phyloP scores from a whole-genome alignment of 2,329 filamentous ascomycete genomes.

The Diplocarpon rosae region DNA sequence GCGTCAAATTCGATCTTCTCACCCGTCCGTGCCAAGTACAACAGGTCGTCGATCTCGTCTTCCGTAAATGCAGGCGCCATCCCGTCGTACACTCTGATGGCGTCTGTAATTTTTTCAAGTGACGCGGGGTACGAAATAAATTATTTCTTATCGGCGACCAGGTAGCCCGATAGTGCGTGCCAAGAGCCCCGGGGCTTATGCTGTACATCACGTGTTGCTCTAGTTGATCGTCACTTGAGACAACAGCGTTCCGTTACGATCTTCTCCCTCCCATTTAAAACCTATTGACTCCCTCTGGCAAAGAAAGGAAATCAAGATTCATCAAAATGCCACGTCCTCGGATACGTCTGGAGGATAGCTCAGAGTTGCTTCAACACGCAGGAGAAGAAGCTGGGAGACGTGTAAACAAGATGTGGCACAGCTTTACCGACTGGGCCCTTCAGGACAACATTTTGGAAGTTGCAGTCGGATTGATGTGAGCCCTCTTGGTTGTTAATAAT shows the following conservation, averaged over 20 bases:
- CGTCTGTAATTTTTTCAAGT: too few species aligned
- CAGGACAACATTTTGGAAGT: constrained; percentile 68
- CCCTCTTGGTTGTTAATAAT: neutral
- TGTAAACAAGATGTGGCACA: constrained; percentile 36
- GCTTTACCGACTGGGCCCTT: constrained; percentile 62
- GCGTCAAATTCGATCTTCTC: constrained; percentile 59
- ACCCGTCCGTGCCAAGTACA: constrained; percentile 74
- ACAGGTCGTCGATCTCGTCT: constrained; percentile 82
- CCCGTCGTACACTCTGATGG: constrained; percentile 2
- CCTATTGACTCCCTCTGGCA: too few species aligned
- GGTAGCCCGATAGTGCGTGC: neutral
- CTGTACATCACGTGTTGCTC: neutral
- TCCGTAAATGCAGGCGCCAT: constrained; percentile 42
- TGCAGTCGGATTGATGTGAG: constrained; percentile 63
- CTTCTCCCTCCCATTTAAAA: too few species aligned
- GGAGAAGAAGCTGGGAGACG: constrained; percentile 16
- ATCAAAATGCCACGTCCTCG: constrained; percentile 12
- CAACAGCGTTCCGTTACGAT: too few species aligned
- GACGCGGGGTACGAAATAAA: constrained; percentile 1
- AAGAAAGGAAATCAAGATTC: neutral
- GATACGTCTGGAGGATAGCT: constrained; percentile 16
- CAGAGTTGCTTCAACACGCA: constrained; percentile 20
- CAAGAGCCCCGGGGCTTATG: neutral
- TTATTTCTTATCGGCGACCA: constrained; percentile 4
- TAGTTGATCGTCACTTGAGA: too few species aligned